A percentile compares a stretch with the other conserved stretches of the same genome.
Conservation (phyloP, 805 yeast species). For the Candida ficus region DNA sequence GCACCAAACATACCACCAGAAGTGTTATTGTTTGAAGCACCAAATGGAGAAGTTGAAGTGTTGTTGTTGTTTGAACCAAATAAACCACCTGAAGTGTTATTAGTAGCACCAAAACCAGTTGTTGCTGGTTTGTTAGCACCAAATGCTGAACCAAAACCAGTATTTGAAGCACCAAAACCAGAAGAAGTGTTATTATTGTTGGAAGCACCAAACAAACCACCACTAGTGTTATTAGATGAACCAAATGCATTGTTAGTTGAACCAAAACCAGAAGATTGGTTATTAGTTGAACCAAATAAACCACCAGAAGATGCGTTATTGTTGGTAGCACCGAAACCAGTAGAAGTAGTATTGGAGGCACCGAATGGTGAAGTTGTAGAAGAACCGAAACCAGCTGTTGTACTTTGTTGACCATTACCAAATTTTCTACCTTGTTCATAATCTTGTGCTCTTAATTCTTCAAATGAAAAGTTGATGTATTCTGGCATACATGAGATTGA, state of each 20-base stretch:
- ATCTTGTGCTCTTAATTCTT: constrained; percentile 86
- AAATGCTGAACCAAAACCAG: constrained; percentile 25
- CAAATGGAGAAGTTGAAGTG: constrained; percentile 28
- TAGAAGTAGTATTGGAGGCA: constrained; percentile 21
- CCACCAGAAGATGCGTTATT: constrained; percentile 23
- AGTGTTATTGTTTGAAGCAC: constrained; percentile 14
- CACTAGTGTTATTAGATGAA: neutral
- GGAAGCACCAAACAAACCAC: constrained; percentile 23
- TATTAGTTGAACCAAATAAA: constrained; percentile 29
- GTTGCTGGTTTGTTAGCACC: constrained; percentile 24
- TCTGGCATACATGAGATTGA: constrained; percentile 87
- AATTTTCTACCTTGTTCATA: constrained; percentile 66
- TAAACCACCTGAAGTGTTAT: constrained; percentile 29
- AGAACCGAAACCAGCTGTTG: constrained; percentile 10
- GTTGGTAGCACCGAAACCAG: constrained; percentile 29
- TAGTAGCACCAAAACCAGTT: constrained; percentile 24
- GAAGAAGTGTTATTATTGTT: constrained; percentile 6
- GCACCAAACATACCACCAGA: constrained; percentile 15
- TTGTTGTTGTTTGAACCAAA: constrained; percentile 33
- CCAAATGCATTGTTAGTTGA: no score
- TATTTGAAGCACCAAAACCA: constrained; percentile 25
- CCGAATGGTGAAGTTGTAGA: constrained; percentile 31
- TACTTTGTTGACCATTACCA: constrained; percentile 39
- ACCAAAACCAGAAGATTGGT: constrained; percentile 18
- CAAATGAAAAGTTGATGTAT: constrained; percentile 73